Conservation (phyloP, 2,329 filamentous ascomycete genomes). For the Xylaria sp. region DNA sequence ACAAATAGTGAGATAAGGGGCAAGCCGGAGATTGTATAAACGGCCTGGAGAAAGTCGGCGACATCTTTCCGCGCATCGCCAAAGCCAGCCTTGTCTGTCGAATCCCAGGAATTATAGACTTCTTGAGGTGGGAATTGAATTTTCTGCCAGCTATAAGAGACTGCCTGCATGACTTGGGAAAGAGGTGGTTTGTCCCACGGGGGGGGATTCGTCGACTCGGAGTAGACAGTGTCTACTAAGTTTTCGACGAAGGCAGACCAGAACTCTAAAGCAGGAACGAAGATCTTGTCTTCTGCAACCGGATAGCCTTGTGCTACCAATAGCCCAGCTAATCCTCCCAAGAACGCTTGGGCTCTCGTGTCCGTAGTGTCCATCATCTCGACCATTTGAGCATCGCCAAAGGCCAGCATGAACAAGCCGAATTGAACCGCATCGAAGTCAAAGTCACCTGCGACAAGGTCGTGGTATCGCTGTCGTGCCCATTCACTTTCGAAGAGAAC, state of each 20-base stretch:
- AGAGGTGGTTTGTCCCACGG: conserved; percentile 65
- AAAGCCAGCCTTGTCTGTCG: conserved; percentile 70
- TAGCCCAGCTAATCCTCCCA: conserved; percentile 67
- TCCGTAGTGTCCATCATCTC: conserved; percentile 61
- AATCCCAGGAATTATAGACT: conserved; percentile 69
- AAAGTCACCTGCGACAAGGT: conserved; percentile 63
- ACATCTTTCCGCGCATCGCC: conserved; percentile 77
- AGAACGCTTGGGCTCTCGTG: conserved; percentile 56
- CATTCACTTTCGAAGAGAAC: conserved; percentile 65
- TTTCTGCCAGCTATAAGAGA: conserved; percentile 71
- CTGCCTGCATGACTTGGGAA: conserved; percentile 64
- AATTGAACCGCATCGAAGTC: conserved; percentile 70
- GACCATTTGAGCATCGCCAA: conserved; percentile 69
- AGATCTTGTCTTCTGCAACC: conserved; percentile 75
- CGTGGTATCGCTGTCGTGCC: conserved; percentile 61
- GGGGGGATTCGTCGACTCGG: conserved; percentile 52
- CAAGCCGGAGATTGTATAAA: conserved; percentile 66
- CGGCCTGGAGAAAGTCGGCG: conserved; percentile 75
- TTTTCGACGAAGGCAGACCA: conserved; percentile 80
- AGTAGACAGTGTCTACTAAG: conserved; percentile 63
- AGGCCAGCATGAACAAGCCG: conserved; percentile 69
- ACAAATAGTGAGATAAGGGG: conserved; percentile 63
- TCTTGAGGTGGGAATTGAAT: conserved; percentile 68
- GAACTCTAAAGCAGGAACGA: conserved; percentile 76
- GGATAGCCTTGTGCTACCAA: conserved; percentile 69